Base-by-base conservation (phyloP, 2,329 filamentous ascomycete genomes). In the Thelonectria olida region DNA sequence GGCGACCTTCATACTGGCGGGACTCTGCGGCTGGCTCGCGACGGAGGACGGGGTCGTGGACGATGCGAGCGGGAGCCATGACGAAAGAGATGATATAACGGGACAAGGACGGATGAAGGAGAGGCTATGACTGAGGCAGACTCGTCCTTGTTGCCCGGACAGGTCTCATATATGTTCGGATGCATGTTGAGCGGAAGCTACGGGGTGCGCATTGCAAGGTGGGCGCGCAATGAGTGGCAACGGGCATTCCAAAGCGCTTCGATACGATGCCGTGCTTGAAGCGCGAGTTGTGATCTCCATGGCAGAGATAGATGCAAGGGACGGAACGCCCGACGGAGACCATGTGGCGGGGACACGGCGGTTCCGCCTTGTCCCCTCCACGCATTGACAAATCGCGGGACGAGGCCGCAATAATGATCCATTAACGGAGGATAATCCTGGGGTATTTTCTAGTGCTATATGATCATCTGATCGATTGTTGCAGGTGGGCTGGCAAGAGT, bases 31-130 rank as follows among this genome's bases (percentile, higher is more conserved):
- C 66, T 2, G 56, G 28, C 53, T 67, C 68, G 12, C 62, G 60
- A 15, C 57, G 67, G 36, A 71, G 64, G 13, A 44, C 63, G 13
- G 61, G 61, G 28, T 62, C 57, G 38, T 66, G 61, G n/a, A 57
- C 23, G 17, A 68, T 54, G 34, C 68, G 28, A 47, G 67, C 65
- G 23, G 68, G 68, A 15, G 68, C 66, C 68, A 71, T 70, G 20
- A 15, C 65, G 34, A 17, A 53, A 25, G 10, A n/a, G 13, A 15
- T 38, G 15, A 5, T 15, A n/a, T n/a, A n/a, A n/a, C 38, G 22
- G 2, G 20, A n/a, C 15, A 17, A n/a, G n/a, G 10, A 38, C 10
- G 39, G 45, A 36, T 15, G 23, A 17, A 10, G 28, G 42, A 27
- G 28, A 48, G 15, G 42, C 28, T 47, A 42, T 6, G 28, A 27